phyloP scores from a whole-genome alignment of 1,284 basidiomycete genomes.

The Pseudozyma tsukubaensis region DNA sequence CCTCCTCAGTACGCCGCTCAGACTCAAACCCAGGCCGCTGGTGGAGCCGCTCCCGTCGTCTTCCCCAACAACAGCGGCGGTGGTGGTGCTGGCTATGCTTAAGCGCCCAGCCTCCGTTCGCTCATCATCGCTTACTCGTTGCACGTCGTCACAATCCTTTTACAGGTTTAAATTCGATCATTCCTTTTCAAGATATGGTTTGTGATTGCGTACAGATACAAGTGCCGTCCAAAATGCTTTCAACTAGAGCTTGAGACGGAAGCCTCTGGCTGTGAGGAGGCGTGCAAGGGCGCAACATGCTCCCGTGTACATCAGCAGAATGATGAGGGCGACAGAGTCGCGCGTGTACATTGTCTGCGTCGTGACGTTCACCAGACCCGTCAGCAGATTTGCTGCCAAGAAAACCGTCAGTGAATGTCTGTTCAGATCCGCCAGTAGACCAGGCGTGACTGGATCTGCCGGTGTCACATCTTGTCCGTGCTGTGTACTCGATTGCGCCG shows the following conservation, averaged over 20 bases:
- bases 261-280: conserved; percentile 10
- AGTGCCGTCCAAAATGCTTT: too few species aligned
- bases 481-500: not conserved
- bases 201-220: not conserved
- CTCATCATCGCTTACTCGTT: too few species aligned
- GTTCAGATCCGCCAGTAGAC: conserved; percentile 83
- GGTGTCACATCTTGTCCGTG: not conserved
- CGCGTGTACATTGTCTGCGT: conserved; percentile 84
- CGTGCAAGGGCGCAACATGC: conserved; percentile 72
- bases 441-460: conserved; percentile 69
- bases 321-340: conserved; percentile 74
- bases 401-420: conserved; percentile 83
- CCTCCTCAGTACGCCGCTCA: not conserved
- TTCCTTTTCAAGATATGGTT: not conserved
- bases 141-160: too few species aligned
- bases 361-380: conserved; percentile 84
- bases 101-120: too few species aligned
- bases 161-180: too few species aligned
- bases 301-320: conserved; percentile 77
- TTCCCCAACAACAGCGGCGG: too few species aligned
- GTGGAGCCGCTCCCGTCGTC: too few species aligned
- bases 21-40: too few species aligned
- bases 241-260: conserved; percentile 36
- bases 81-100: too few species aligned
- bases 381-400: conserved; percentile 86